Evolutionary conservation across 106 monocot genomes (phyloP).

Genomic region (Xerophyta viscosa): DNA sequence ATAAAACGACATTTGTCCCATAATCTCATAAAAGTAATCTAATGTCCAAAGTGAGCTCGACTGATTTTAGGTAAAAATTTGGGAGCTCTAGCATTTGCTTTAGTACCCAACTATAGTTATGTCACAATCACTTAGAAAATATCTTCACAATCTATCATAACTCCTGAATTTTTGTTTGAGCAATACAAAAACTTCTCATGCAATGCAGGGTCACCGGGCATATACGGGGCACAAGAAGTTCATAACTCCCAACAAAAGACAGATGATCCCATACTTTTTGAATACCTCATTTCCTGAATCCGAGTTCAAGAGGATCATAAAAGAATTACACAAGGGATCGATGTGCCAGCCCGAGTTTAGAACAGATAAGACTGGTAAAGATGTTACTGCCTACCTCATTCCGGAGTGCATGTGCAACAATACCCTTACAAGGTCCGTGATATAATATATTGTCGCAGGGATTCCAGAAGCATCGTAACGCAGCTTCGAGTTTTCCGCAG

Average conservation of each 20-base stretch:
- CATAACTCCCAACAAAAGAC: conserved; percentile 86
- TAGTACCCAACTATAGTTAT: too few relatives aligned
- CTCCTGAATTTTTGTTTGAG: neutral
- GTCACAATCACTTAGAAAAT: too few relatives aligned
- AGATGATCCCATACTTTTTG: conserved; percentile 75
- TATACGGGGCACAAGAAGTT: conserved; percentile 72
- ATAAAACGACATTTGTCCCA: too few relatives aligned
- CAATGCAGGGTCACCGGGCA: conserved; percentile 66
- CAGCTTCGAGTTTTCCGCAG: too few relatives aligned
- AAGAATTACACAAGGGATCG: conserved; percentile 57
- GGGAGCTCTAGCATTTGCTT: too few relatives aligned
- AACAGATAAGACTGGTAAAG: conserved; percentile 36
- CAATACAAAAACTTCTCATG: neutral
- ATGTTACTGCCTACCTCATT: conserved; percentile 75
- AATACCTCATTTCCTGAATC: conserved; percentile 35
- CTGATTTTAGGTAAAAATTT: too few relatives aligned
- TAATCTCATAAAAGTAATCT: too few relatives aligned
- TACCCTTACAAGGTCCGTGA: conserved; percentile 12
- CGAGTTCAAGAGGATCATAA: conserved; percentile 66
- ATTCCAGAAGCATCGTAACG: too few relatives aligned
- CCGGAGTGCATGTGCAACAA: conserved; percentile 88
- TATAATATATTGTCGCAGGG: too few relatives aligned
- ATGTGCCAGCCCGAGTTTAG: conserved; percentile 67
- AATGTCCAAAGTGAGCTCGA: too few relatives aligned
- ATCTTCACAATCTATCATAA: too few relatives aligned